phyloP scores from a whole-genome alignment of 2,329 filamentous ascomycete species.

The Xylaria arbuscula region DNA sequence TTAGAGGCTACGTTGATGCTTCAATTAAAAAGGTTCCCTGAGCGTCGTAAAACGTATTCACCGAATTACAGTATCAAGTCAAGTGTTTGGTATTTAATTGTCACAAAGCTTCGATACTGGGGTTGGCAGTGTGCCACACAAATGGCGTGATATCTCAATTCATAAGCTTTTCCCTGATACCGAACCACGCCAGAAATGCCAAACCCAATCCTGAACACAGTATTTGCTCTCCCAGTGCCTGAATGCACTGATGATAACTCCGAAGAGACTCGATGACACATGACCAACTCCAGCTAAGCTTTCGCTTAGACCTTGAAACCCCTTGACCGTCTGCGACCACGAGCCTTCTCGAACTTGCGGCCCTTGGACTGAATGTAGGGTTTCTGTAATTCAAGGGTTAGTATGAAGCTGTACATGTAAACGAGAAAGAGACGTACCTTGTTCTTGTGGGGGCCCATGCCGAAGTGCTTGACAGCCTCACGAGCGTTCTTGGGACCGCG shows the following conservation, averaged over 20 bases:
- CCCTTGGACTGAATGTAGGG: constrained; percentile 98
- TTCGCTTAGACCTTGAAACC: constrained; percentile 99
- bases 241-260: constrained; percentile 46
- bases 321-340: constrained; percentile 97
- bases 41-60: background rate
- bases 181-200: constrained; percentile 61
- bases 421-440: constrained; percentile 72
- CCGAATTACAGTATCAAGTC: background rate
- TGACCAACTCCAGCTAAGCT: constrained; percentile 46
- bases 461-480: constrained; percentile 99
- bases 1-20: background rate
- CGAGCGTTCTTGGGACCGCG: constrained; percentile 98
- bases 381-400: constrained; percentile 72
- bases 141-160: constrained; percentile 50
- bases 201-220: constrained; percentile 51
- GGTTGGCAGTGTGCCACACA: constrained; percentile 38
- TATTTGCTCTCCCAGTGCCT: constrained; percentile 45
- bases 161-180: constrained; percentile 55
- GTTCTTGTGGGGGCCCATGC: constrained; percentile 96
- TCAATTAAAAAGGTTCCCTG: too few relatives aligned
- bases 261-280: constrained; percentile 49
- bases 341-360: constrained; percentile 98
- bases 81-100: constrained; percentile 11
- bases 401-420: constrained; percentile 30
- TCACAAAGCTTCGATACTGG: constrained; percentile 35